A percentile compares a stretch with the other conserved stretches of the same genome.
phyloP scores from a whole-genome alignment of 2,329 filamentous ascomycete genomes.

The Colletotrichum incanum region DNA sequence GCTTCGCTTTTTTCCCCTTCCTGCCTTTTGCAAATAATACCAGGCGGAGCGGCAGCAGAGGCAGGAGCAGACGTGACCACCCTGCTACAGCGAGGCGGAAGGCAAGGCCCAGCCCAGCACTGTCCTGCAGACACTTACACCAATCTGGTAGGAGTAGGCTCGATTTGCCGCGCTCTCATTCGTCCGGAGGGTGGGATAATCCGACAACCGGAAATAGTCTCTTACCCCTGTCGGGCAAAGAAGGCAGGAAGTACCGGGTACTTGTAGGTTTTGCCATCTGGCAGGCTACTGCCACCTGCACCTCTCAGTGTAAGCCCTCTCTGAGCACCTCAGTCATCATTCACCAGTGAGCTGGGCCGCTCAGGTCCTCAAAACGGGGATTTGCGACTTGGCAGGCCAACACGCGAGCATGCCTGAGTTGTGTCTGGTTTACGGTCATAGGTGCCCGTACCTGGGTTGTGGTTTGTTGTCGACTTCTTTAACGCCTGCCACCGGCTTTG shows the following conservation, averaged over 20 bases:
- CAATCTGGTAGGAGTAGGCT: slow-evolving; percentile 47
- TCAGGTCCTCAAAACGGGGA: slow-evolving; percentile 34
- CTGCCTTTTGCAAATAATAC: slow-evolving; percentile 44
- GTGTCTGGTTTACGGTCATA: neutral
- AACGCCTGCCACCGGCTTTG: neutral
- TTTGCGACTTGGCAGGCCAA: slow-evolving; percentile 42
- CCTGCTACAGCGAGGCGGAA: slow-evolving; percentile 43
- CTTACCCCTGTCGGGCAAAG: slow-evolving; percentile 25
- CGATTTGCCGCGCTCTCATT: slow-evolving; percentile 45
- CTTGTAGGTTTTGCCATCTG: slow-evolving; percentile 23
- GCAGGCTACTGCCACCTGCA: slow-evolving; percentile 9
- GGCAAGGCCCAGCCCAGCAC: slow-evolving; percentile 43
- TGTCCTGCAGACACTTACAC: slow-evolving; percentile 47
- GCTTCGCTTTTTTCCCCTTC: slow-evolving; percentile 40
- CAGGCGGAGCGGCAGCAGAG: slow-evolving; percentile 38
- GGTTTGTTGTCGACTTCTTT: neutral
- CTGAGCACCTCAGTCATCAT: neutral
- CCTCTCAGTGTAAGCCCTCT: slow-evolving; percentile 35
- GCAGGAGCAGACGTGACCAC: slow-evolving; percentile 43
- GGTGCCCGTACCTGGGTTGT: neutral
- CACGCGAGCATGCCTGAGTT: slow-evolving; percentile 37
- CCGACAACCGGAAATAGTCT: slow-evolving; percentile 47
- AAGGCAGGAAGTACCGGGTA: slow-evolving; percentile 26
- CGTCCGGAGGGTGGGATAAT: slow-evolving; percentile 50
- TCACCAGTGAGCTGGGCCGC: slow-evolving; percentile 12